phyloP scores from a whole-genome alignment of 1,284 basidiomycete species.

The Ceratobasidium sp. region DNA sequence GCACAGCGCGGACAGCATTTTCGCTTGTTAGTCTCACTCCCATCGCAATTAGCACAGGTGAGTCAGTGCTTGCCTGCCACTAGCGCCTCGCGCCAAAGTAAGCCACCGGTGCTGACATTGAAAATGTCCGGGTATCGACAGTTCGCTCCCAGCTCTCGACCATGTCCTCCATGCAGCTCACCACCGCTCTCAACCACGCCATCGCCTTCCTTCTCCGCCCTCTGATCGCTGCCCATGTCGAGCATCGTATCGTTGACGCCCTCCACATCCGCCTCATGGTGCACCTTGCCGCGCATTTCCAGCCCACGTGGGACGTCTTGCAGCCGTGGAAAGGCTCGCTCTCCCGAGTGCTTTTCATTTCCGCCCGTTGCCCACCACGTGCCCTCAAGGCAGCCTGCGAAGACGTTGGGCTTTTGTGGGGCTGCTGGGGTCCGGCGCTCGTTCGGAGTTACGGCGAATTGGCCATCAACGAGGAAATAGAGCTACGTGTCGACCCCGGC shows the following conservation, averaged over 20 bases:
- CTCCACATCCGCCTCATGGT: constrained; percentile 49
- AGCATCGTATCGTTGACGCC: constrained; percentile 46
- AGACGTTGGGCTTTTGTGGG: constrained; percentile 41
- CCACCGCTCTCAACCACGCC: constrained; percentile 46
- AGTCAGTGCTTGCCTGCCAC: constrained; percentile 19
- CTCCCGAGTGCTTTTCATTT: constrained; percentile 35
- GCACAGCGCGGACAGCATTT: constrained; percentile 23
- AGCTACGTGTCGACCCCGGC: constrained; percentile 45
- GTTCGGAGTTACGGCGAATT: constrained; percentile 40
- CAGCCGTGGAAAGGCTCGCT: constrained; percentile 33
- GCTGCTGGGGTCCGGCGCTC: constrained; percentile 44
- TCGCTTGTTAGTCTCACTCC: constrained; percentile 7
- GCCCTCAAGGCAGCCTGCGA: constrained; percentile 42
- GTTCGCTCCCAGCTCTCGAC: constrained; percentile 15
- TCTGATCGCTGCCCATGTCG: constrained; percentile 44
- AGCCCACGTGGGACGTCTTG: constrained; percentile 43
- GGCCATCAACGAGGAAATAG: constrained; percentile 30
- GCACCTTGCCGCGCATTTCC: constrained; percentile 47
- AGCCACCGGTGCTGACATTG: constrained; percentile 40
- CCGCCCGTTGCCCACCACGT: constrained; percentile 43
- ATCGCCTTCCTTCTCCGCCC: constrained; percentile 47
- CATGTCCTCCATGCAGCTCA: constrained; percentile 44
- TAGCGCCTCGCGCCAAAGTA: constrained; percentile 42
- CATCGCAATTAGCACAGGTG: constrained; percentile 21
- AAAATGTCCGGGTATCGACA: constrained; percentile 12